Percentiles rank a stretch among this genome's conserved stretches.
Evolutionary conservation across 371 early-diverging fungal genomes (phyloP).

Genomic region (Saksenaea vasiformis): DNA sequence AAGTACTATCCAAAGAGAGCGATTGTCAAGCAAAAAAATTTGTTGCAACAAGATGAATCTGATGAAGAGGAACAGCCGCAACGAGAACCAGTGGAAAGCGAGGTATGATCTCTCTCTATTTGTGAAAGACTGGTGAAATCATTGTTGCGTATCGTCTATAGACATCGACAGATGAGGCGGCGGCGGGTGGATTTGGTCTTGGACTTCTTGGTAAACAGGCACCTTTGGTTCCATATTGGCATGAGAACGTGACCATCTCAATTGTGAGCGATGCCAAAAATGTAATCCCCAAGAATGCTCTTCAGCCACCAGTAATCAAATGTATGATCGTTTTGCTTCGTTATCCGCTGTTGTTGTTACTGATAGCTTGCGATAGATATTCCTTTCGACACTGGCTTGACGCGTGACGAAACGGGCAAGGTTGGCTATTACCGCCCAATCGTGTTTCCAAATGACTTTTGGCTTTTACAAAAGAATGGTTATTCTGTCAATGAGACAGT

Average conservation of each 20-base stretch:
- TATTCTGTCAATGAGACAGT: slow-evolving; percentile 76
- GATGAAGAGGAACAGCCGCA: slow-evolving; percentile 5
- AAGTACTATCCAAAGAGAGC: slow-evolving; percentile 69
- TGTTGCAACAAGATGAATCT: slow-evolving; percentile 45
- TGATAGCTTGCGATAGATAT: slow-evolving; percentile 40
- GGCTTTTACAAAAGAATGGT: slow-evolving; percentile 78
- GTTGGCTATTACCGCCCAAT: slow-evolving; percentile 71
- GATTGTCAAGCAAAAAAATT: slow-evolving; percentile 67
- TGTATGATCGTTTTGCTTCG: slow-evolving; percentile 30
- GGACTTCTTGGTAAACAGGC: slow-evolving; percentile 36
- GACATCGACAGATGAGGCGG: slow-evolving; percentile 14
- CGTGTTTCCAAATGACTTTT: slow-evolving; percentile 85
- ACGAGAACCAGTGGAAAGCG: not conserved
- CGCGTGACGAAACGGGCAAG: slow-evolving; percentile 38
- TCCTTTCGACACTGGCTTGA: slow-evolving; percentile 36
- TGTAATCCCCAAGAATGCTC: slow-evolving; percentile 45
- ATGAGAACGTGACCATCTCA: slow-evolving; percentile 78
- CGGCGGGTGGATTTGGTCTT: slow-evolving; percentile 25
- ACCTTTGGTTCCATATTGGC: slow-evolving; percentile 83
- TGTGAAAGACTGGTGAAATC: too few relatives aligned
- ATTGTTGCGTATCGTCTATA: not conserved
- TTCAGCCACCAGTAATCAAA: slow-evolving; percentile 56
- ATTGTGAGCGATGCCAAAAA: slow-evolving; percentile 55
- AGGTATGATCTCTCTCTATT: too few relatives aligned
- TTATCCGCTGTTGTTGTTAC: not conserved